Conservation (phyloP, 208 protist species). For the Porcisia hertigi region DNA sequence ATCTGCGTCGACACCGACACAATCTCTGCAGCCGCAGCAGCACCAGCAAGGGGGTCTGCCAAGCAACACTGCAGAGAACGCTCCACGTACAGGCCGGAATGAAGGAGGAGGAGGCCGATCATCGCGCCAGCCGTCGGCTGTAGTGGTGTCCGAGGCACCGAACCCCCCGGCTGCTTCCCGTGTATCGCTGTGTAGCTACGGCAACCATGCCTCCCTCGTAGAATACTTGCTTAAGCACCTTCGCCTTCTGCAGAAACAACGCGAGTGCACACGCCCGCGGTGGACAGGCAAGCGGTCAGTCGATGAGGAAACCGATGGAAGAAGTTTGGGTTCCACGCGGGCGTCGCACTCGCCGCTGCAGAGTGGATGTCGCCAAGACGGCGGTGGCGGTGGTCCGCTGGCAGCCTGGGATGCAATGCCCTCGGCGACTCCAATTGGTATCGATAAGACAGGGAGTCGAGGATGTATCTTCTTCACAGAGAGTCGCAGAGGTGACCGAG, state of each 20-base stretch:
- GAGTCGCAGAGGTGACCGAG: background rate
- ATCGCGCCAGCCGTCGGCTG: background rate
- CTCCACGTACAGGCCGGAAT: background rate
- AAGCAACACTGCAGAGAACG: background rate
- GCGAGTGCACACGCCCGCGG: background rate
- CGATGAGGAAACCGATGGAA: background rate
- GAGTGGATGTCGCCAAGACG: background rate
- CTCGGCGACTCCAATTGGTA: background rate
- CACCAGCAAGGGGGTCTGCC: background rate
- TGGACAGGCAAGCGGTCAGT: background rate
- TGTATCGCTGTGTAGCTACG: background rate
- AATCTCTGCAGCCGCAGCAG: background rate
- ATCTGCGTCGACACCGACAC: background rate
- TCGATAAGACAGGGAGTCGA: background rate
- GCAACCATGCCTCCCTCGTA: slow-evolving; percentile 17
- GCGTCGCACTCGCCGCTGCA: background rate
- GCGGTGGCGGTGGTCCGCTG: background rate
- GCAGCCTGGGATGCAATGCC: background rate
- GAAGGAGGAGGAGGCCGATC: background rate
- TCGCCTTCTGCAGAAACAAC: slow-evolving; percentile 5
- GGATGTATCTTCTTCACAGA: background rate
- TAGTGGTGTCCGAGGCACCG: background rate
- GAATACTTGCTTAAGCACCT: slow-evolving; percentile 21
- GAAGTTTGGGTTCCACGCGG: background rate
- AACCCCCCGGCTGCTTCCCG: background rate